A percentile compares a stretch with the other conserved stretches of the same genome.
Conservation (phyloP, 2,329 filamentous ascomycete genomes). For the Berkeleyomyces rouxiae region DNA sequence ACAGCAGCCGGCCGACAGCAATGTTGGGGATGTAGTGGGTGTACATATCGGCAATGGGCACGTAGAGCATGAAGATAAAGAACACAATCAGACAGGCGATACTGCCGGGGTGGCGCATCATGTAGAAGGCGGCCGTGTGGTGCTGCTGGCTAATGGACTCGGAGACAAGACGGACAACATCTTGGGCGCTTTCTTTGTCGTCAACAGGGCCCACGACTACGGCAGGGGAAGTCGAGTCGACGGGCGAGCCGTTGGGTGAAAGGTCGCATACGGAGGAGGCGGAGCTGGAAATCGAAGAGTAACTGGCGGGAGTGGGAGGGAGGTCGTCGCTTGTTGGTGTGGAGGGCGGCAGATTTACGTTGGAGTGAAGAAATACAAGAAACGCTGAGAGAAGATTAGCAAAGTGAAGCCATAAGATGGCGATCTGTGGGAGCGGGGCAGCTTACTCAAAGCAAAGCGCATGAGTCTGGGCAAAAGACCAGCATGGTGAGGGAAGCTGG, state of each 20-base stretch:
- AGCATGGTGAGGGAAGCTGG: neutral
- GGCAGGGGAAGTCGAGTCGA: slow-evolving; percentile 26
- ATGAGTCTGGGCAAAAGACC: neutral
- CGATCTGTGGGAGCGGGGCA: neutral
- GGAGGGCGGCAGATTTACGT: neutral
- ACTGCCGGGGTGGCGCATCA: slow-evolving; percentile 46
- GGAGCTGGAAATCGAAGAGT: neutral
- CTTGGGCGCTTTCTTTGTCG: slow-evolving; percentile 39
- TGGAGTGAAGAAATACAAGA: slow-evolving; percentile 2
- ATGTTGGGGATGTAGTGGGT: slow-evolving; percentile 16
- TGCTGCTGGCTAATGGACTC: slow-evolving; percentile 74
- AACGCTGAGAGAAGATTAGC: neutral
- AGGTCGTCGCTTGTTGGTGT: neutral
- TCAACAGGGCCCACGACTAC: slow-evolving; percentile 42
- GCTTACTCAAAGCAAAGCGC: slow-evolving; percentile 4
- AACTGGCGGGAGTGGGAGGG: neutral
- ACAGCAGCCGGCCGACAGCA: slow-evolving; percentile 37
- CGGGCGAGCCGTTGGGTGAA: slow-evolving; percentile 26
- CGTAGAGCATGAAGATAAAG: slow-evolving; percentile 26
- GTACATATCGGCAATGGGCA: slow-evolving; percentile 24
- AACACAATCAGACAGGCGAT: slow-evolving; percentile 28
- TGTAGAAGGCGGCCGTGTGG: slow-evolving; percentile 43
- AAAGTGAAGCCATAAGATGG: neutral
- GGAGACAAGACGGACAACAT: slow-evolving; percentile 55
- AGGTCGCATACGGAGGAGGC: slow-evolving; percentile 9